These are phyloP conservation scores for Cladophialophora psammophila DNA, from an alignment of 2,329 filamentous ascomycete genomes.

Conservation along the genomic window DNA sequence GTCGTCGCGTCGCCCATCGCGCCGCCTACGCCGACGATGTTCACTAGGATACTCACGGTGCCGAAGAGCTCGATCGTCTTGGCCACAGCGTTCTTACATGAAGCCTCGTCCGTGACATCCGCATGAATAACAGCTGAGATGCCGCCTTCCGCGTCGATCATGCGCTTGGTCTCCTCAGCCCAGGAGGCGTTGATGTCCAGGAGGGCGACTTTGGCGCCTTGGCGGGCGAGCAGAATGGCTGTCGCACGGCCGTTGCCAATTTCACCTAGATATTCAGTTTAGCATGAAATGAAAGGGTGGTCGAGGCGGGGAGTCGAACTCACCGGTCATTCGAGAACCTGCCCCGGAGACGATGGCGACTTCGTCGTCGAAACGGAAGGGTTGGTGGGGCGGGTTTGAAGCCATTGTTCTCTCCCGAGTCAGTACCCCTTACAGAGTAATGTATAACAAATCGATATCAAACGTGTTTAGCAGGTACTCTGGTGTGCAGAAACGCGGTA, in stretches of 20 bases:
- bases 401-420: background rate
- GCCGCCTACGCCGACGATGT: constrained; percentile 47
- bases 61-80: constrained; percentile 22
- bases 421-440: background rate
- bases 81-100: constrained; percentile 16
- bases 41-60: constrained; percentile 23
- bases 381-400: background rate
- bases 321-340: constrained; percentile 16
- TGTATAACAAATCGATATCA: background rate
- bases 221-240: constrained; percentile 22
- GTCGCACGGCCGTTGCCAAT: constrained; percentile 28
- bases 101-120: constrained; percentile 23
- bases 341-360: constrained; percentile 24
- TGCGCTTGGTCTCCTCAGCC: constrained; percentile 19
- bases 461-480: background rate
- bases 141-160: constrained; percentile 22
- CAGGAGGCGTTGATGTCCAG: constrained; percentile 18
- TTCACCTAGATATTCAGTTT: background rate
- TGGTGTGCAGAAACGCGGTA: background rate
- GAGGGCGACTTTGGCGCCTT: constrained; percentile 24
- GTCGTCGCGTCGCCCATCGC: constrained; percentile 44
- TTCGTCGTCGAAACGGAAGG: constrained; percentile 23
- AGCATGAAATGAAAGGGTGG: background rate
- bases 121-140: constrained; percentile 4
- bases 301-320: background rate